Conservation (phyloP, 2,329 filamentous ascomycete genomes). For the Paecilomyces niveus region DNA sequence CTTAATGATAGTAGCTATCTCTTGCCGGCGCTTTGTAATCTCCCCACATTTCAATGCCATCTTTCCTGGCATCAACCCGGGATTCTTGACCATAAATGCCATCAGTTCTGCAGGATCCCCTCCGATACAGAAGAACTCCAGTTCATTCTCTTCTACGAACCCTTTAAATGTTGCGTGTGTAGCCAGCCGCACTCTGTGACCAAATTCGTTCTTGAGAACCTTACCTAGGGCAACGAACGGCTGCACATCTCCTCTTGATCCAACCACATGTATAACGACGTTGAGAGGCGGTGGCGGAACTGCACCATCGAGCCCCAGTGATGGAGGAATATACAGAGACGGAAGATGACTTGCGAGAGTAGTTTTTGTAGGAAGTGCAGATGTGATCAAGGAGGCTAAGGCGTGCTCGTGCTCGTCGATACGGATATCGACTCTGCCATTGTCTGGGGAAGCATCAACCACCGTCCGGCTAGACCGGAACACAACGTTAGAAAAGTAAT, state of each 20-base stretch:
- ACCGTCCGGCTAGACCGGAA: not conserved
- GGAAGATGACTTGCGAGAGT: constrained; percentile 22
- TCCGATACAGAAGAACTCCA: constrained; percentile 73
- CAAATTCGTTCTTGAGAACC: constrained; percentile 56
- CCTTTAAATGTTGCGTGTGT: constrained; percentile 63
- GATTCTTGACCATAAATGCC: constrained; percentile 90
- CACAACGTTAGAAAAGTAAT: not conserved
- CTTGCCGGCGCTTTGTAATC: constrained; percentile 64
- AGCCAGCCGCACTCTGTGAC: constrained; percentile 65
- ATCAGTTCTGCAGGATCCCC: constrained; percentile 69
- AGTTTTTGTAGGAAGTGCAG: constrained; percentile 41
- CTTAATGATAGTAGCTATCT: constrained; percentile 71
- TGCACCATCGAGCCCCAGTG: constrained; percentile 55
- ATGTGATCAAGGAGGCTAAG: constrained; percentile 60
- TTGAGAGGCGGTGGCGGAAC: constrained; percentile 55
- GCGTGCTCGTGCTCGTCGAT: constrained; percentile 64
- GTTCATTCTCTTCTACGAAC: constrained; percentile 62
- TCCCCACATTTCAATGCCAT: constrained; percentile 71
- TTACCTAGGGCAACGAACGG: constrained; percentile 66
- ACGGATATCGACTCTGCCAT: constrained; percentile 73
- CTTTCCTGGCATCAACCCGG: constrained; percentile 75
- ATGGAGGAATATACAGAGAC: constrained; percentile 52
- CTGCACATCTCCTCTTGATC: constrained; percentile 68
- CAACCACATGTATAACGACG: constrained; percentile 68
- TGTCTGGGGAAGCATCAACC: constrained; percentile 40